Evolutionary conservation across 2,329 filamentous ascomycete genomes (phyloP), one percentile per base, ranked within the genome.

Genomic region (Amesomyces nigricolor): DNA sequence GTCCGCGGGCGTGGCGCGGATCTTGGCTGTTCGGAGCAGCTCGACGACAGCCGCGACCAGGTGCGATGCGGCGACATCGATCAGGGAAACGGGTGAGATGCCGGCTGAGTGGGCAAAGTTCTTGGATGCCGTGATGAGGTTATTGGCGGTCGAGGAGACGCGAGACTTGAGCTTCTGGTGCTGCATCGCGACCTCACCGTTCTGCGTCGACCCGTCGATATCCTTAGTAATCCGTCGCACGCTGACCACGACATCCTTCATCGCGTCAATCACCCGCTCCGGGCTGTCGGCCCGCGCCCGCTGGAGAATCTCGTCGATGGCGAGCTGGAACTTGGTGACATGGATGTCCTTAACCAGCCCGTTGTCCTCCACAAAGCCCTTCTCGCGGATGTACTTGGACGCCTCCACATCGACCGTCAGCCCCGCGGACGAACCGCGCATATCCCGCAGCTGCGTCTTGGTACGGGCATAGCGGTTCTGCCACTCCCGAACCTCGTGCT

Each of bases 51-150:
- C 85, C 4, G 88, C 85, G 1, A 90, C 89, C 37, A 97, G 78
- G 71, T 99, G 91, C 22, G 89, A 94, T 7, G 92, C 91, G 2
- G 94, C 92, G 3, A 92, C 94, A 70, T 99, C 94, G 19, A 99
- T 77, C 3, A 99, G 74, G 5, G 90, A 95, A n/a, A 99, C 87
- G 0, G 94, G 94, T 1, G 90, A 92, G 32, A 99, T 81, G 30
- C 94, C 94, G 17, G 83, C 85, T 0, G 90, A 86, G 10, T 83
- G 80, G 35, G 88, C 86, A 70, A 94, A 96, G 67, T 96, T 96
- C 74, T 95, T 96, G 35, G 89, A 87, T 1, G 92, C 90, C 2
- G 92, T 97, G 65, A 97, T 96, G 56, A 99, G 78, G 66, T 92
- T 94, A 76, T 97, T 97, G 47, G 94, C 91, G 1, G 92, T 95